A percentile compares a stretch with the other conserved stretches of the same genome.
These are phyloP conservation scores for Didymella segeticola DNA, from an alignment of 2,329 filamentous ascomycete species.

Conservation along the genomic window DNA sequence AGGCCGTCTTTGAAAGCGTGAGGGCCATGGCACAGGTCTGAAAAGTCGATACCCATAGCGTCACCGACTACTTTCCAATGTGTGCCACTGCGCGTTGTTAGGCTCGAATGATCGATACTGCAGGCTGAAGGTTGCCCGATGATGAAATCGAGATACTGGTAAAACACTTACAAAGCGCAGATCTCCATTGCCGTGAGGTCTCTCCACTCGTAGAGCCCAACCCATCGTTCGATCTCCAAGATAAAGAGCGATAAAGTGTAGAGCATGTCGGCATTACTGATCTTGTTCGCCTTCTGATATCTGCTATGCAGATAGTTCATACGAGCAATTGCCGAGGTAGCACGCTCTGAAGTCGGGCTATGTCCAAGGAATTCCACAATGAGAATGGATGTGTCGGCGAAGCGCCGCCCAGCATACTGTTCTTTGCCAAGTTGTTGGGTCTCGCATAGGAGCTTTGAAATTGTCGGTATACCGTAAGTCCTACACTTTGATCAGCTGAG, in stretches of 20 bases:
- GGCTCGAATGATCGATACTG: background rate
- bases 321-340: conserved; percentile 60
- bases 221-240: conserved; percentile 69
- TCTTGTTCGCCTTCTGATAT: conserved; percentile 65
- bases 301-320: conserved; percentile 69
- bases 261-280: conserved; percentile 68
- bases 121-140: background rate
- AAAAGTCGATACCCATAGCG: conserved; percentile 68
- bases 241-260: conserved; percentile 72
- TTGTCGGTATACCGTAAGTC: conserved; percentile 48
- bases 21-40: conserved; percentile 50
- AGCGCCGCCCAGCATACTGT: conserved; percentile 35
- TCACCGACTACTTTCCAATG: conserved; percentile 77
- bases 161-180: conserved; percentile 60
- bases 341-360: conserved; percentile 42
- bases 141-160: too few relatives aligned
- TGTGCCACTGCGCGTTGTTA: conserved; percentile 52
- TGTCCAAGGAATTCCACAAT: conserved; percentile 41
- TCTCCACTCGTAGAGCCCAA: conserved; percentile 74
- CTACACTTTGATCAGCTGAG: conserved; percentile 13
- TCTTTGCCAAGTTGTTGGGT: conserved; percentile 40
- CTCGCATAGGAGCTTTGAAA: conserved; percentile 44
- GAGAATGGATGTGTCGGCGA: conserved; percentile 42
- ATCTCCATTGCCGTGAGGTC: conserved; percentile 69
- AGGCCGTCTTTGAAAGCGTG: conserved; percentile 56